Evolutionary conservation across 2,329 filamentous ascomycete genomes (phyloP).

Genomic region (Pseudogymnoascus sp.): DNA sequence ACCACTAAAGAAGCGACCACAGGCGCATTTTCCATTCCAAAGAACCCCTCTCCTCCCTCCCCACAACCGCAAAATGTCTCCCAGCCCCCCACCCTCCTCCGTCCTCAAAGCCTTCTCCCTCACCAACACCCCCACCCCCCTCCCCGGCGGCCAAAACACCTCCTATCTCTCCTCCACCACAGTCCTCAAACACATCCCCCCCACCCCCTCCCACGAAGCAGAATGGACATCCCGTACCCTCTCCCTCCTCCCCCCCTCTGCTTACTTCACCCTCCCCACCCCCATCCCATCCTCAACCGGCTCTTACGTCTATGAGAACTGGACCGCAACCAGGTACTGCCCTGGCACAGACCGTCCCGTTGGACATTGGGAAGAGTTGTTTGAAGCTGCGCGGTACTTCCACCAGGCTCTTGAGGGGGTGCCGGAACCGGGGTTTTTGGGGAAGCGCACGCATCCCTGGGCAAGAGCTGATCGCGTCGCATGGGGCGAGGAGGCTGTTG

Average conservation of each 20-base stretch:
- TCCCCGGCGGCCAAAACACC: neutral
- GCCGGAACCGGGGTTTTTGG: neutral
- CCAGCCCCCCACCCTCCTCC: neutral
- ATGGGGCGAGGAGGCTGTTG: neutral
- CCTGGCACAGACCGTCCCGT: conserved; percentile 36
- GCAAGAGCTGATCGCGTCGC: neutral
- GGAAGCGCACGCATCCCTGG: neutral
- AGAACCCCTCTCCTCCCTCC: neutral
- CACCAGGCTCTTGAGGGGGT: neutral
- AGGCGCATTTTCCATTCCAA: neutral
- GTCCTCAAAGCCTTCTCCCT: neutral
- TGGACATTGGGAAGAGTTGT: neutral
- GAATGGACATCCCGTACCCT: neutral
- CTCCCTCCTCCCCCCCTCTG: neutral
- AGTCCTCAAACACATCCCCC: neutral
- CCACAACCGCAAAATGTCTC: neutral
- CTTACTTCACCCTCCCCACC: neutral
- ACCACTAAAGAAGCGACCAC: neutral
- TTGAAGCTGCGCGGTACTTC: neutral
- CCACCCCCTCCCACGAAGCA: neutral
- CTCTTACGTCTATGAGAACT: conserved; percentile 34
- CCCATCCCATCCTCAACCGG: neutral
- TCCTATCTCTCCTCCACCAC: neutral
- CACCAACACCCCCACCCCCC: neutral
- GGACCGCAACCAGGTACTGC: conserved; percentile 42